Evolutionary conservation across 495 filamentous ascomycete species (phyloP).

Genomic region (Antarctomyces pellizariae): DNA sequence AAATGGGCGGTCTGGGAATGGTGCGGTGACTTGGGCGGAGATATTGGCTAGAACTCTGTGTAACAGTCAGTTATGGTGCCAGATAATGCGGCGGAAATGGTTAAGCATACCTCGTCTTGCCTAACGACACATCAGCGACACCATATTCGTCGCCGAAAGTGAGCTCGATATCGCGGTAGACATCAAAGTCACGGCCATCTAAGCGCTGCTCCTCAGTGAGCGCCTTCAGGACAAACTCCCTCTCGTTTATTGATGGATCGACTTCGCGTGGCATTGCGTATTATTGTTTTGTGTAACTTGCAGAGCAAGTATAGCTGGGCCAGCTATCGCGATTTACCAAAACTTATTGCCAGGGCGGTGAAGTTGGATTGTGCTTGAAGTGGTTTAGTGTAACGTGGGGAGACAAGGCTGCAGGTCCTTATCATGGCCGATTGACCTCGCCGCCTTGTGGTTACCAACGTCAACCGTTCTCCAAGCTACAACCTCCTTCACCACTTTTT

Average conservation of each 20-base stretch:
- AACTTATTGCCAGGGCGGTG: no score
- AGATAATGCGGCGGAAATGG: not conserved
- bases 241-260: slow-evolving; percentile 58
- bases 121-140: slow-evolving; percentile 67
- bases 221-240: slow-evolving; percentile 49
- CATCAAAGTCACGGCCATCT: slow-evolving; percentile 58
- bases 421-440: no score
- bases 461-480: no score
- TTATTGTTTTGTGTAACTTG: slow-evolving; percentile 3
- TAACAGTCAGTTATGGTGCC: slow-evolving; percentile 1
- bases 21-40: slow-evolving; percentile 66
- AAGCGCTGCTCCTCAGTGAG: slow-evolving; percentile 54
- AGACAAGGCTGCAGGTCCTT: no score
- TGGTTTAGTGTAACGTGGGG: no score
- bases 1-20: slow-evolving; percentile 71
- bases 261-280: slow-evolving; percentile 66
- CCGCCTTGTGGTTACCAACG: no score
- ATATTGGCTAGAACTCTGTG: slow-evolving; percentile 59
- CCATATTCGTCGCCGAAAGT: slow-evolving; percentile 81
- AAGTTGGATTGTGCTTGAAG: no score
- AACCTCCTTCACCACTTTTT: no score
- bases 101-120: slow-evolving; percentile 55
- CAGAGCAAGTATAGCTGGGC: slow-evolving; percentile 3
- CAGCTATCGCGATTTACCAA: no score
- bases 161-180: slow-evolving; percentile 52